phyloP scores from a whole-genome alignment of 257 asterid genomes.

The Scutellaria minor region DNA sequence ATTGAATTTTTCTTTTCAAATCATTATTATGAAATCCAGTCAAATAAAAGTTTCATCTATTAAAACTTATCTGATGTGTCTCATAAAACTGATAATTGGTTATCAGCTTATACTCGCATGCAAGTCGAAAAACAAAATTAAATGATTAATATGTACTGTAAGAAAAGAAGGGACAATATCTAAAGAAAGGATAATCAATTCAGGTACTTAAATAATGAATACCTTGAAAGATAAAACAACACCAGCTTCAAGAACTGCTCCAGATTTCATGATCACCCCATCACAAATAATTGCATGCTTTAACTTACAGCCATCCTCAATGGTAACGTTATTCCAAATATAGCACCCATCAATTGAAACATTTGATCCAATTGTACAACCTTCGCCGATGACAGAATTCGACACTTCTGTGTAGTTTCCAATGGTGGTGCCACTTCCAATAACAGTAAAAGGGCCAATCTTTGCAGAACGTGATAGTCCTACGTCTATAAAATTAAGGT shows the following conservation, averaged over 20 bases:
- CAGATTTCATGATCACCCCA: conserved; percentile 78
- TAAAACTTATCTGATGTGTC: conserved; percentile 18
- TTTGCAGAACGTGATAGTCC: conserved; percentile 73
- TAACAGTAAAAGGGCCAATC: conserved; percentile 80
- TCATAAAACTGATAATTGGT: conserved; percentile 1
- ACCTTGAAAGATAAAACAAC: conserved; percentile 87
- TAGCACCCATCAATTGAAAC: conserved; percentile 89
- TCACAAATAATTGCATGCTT: conserved; percentile 95
- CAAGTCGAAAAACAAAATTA: conserved; percentile 7
- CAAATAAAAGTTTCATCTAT: conserved; percentile 10
- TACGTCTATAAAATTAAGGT: conserved; percentile 51
- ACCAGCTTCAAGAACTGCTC: conserved; percentile 82
- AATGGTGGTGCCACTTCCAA: conserved; percentile 78
- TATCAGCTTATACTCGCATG: conserved; percentile 23
- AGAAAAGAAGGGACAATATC: conserved; percentile 24
- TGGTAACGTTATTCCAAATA: conserved; percentile 85
- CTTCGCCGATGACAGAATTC: conserved; percentile 90
- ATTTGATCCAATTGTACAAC: conserved; percentile 81
- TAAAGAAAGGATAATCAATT: conserved; percentile 9
- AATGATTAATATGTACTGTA: conserved; percentile 27
- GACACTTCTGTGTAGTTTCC: conserved; percentile 69
- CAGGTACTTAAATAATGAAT: conserved; percentile 35
- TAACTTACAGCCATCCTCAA: conserved; percentile 86
- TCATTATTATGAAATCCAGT: not conserved
- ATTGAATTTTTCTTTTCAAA: conserved; percentile 16